A percentile compares a stretch with the other conserved stretches of the same genome.
These are phyloP conservation scores for Emydomyces testavorans DNA, from an alignment of 2,329 filamentous ascomycete genomes.

Conservation along the genomic window DNA sequence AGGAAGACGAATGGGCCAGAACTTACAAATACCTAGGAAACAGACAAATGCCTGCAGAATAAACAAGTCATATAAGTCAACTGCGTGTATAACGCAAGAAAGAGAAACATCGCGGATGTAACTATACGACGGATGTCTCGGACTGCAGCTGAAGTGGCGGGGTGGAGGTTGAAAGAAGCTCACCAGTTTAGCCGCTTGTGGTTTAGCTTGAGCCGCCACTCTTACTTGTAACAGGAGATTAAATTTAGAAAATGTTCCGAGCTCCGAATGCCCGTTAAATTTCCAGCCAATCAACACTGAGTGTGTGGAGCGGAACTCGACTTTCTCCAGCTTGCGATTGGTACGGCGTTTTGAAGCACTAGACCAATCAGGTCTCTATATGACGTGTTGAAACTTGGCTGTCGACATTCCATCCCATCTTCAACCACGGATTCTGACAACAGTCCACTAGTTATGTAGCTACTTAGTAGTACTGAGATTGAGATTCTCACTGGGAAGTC, in stretches of 20 bases:
- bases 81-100: background rate
- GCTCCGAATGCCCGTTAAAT: background rate
- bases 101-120: background rate
- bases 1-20: background rate
- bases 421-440: no score
- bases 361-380: background rate
- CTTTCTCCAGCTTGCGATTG: background rate
- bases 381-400: constrained; percentile 6
- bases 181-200: background rate
- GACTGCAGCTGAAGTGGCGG: background rate
- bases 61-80: background rate
- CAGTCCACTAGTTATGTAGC: no score
- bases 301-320: background rate
- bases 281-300: background rate
- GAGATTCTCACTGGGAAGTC: no score
- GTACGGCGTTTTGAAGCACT: background rate
- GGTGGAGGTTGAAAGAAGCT: constrained; percentile 11
- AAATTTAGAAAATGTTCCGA: constrained; percentile 1
- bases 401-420: background rate
- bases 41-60: background rate
- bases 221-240: no score
- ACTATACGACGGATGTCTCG: constrained; percentile 11
- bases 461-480: no score
- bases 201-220: background rate
- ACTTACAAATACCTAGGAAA: no score